phyloP scores from a whole-genome alignment of 495 filamentous ascomycete genomes.

The Penicillium atrosanguineum region DNA sequence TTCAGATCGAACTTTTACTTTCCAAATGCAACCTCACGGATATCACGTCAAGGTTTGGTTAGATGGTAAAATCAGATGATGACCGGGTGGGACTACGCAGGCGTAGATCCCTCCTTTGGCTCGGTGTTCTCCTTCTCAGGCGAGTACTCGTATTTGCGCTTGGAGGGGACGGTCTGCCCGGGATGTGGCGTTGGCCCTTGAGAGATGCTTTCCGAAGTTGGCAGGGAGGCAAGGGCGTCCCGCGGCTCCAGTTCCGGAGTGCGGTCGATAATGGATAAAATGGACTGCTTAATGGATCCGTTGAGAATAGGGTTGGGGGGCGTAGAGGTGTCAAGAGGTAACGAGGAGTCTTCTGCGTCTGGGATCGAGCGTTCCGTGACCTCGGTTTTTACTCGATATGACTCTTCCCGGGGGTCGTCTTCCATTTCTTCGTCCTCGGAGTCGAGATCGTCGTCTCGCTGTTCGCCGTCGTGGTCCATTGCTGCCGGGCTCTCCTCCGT shows the following conservation, averaged over 20 bases:
- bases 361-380: constrained; percentile 22
- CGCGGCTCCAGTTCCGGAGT: constrained; percentile 30
- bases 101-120: constrained; percentile 20
- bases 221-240: constrained; percentile 23
- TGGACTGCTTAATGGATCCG: constrained; percentile 43
- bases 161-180: constrained; percentile 22
- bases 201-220: constrained; percentile 16
- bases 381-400: constrained; percentile 34
- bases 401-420: constrained; percentile 15
- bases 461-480: constrained; percentile 31
- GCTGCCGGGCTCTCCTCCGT: constrained; percentile 37
- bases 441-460: constrained; percentile 35
- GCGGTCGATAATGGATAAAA: constrained; percentile 47
- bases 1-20: not conserved
- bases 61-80: not conserved
- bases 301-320: constrained; percentile 20
- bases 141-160: constrained; percentile 30
- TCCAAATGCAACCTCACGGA: not conserved
- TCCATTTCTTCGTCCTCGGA: constrained; percentile 36
- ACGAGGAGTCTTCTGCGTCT: constrained; percentile 10
- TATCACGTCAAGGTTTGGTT: not conserved
- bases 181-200: constrained; percentile 13
- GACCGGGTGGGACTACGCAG: constrained; percentile 3
- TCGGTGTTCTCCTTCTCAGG: constrained; percentile 32
- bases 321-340: constrained; percentile 11